Conservation (phyloP, 805 yeast species). For the Diddensiella transvaalensis region DNA sequence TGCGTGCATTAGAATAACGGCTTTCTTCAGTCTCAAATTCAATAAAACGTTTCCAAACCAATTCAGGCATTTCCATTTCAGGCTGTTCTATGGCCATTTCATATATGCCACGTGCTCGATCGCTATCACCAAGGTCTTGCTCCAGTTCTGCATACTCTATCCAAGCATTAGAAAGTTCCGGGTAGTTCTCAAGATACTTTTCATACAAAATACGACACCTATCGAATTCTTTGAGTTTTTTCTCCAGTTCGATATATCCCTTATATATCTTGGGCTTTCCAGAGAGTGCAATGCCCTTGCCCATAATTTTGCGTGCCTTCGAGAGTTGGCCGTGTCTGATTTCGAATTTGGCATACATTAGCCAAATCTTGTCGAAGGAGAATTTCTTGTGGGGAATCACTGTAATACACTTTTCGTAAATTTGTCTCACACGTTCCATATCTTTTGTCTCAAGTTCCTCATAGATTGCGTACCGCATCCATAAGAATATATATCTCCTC, state of each 20-base stretch:
- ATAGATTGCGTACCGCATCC: slow-evolving; percentile 63
- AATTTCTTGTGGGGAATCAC: slow-evolving; percentile 56
- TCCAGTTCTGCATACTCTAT: slow-evolving; percentile 67
- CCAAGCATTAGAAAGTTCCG: slow-evolving; percentile 48
- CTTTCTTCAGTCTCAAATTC: slow-evolving; percentile 59
- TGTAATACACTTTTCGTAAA: slow-evolving; percentile 49
- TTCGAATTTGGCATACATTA: slow-evolving; percentile 65
- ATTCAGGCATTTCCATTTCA: slow-evolving; percentile 28
- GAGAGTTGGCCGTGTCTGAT: slow-evolving; percentile 53
- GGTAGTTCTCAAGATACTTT: slow-evolving; percentile 53
- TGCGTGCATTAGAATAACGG: slow-evolving; percentile 54
- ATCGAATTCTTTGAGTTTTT: slow-evolving; percentile 69
- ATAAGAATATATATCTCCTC: slow-evolving; percentile 66
- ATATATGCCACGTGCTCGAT: slow-evolving; percentile 62
- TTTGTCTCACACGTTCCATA: slow-evolving; percentile 42
- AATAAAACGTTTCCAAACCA: slow-evolving; percentile 43
- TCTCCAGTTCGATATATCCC: slow-evolving; percentile 67
- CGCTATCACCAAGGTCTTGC: slow-evolving; percentile 58
- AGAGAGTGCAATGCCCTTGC: slow-evolving; percentile 64
- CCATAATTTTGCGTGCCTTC: slow-evolving; percentile 64
- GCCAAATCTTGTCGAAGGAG: slow-evolving; percentile 75
- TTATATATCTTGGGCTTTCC: slow-evolving; percentile 51
- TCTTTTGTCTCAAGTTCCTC: slow-evolving; percentile 51
- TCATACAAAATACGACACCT: slow-evolving; percentile 72
- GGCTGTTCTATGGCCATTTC: slow-evolving; percentile 44